Evolutionary conservation across 352 stramenopile genomes (phyloP).

Genomic region (Globisporangium nodosum): DNA sequence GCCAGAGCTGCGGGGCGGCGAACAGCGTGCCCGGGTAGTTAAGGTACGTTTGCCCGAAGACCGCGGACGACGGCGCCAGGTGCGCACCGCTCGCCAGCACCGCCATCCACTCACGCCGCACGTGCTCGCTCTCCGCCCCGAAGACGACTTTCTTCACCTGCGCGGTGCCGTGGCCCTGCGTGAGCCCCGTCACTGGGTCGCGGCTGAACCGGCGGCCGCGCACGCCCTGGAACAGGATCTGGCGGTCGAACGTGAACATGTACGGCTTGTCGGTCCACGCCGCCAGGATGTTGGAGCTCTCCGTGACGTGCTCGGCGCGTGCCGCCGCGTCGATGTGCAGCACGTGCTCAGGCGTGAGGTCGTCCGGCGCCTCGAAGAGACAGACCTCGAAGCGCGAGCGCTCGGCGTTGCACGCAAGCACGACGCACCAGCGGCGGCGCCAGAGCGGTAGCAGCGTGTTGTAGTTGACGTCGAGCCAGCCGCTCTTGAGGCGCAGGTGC

Average conservation of each 20-base stretch:
- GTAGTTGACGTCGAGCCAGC: conserved; percentile 46
- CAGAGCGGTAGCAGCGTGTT: conserved; percentile 38
- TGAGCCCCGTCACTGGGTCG: conserved; percentile 16
- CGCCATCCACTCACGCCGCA: conserved; percentile 25
- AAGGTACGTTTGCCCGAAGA: background rate
- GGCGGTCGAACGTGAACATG: conserved; percentile 32
- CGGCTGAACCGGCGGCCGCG: conserved; percentile 32
- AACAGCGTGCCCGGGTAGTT: background rate
- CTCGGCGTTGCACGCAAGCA: conserved; percentile 43
- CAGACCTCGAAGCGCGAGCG: conserved; percentile 42
- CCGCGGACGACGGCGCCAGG: background rate
- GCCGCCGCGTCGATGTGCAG: conserved; percentile 37
- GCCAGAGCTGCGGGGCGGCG: background rate
- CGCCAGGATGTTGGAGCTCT: conserved; percentile 17
- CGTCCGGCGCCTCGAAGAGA: conserved; percentile 34
- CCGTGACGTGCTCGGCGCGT: conserved; percentile 16
- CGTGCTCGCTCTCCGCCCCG: conserved; percentile 28
- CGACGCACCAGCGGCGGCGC: conserved; percentile 58
- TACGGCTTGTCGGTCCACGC: conserved; percentile 32
- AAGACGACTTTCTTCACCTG: conserved; percentile 32
- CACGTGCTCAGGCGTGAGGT: conserved; percentile 33
- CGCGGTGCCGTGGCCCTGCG: conserved; percentile 31
- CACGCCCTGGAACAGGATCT: conserved; percentile 29
- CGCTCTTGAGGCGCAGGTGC: conserved; percentile 40
- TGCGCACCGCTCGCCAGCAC: conserved; percentile 16